Base-by-base conservation (phyloP, 2,329 filamentous ascomycete species). In the Colletotrichum plurivorum region DNA sequence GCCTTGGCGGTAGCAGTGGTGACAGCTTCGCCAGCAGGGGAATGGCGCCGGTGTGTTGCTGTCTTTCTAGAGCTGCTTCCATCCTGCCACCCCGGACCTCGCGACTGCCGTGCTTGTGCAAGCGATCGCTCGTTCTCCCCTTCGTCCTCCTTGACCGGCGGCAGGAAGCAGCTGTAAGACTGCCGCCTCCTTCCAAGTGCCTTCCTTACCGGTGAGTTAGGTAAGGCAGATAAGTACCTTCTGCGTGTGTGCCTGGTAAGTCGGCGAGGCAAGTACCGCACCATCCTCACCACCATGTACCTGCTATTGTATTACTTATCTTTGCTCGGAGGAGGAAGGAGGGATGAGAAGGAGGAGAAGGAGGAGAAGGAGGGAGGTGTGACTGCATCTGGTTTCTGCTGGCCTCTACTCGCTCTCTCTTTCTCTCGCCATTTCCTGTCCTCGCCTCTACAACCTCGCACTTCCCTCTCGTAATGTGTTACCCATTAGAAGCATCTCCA, bases 361-460 rank as follows among this genome's bases (percentile, higher is more conserved):
- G 16, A 45, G n/a, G 31, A 46, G 25, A 9, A 39, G 18, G 36
- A 31, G 49, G 18, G 22, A 36, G 58, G 59, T 55, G 59, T 63
- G 64, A 67, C 64, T 53, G 59, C 64, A 63, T 54, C 52, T 36
- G 18, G 43, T 15, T 46, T 39, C n/a, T n/a, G 16, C 18, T 20
- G 46, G 13, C 46, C 56, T 49, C 46, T n/a, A 49, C 46, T 53
- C 39, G 16, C 36, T 53, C 31, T 41, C 41, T 49, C 27, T 62
- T n/a, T 62, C 63, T 36, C 51, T 53, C 15, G 36, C 22, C 36
- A 25, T 49, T 22, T 51, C 36, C 41, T 49, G n/a, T 51, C 41
- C 27, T 49, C 20, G 13, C 18, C 46, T 18, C 46, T 46, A 22
- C 25, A 15, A n/a, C 41, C 15, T 43, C 41, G 12, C 41, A 36